Conservation (phyloP, 2,329 filamentous ascomycete species). For the Xylariomycetidae sp. region DNA sequence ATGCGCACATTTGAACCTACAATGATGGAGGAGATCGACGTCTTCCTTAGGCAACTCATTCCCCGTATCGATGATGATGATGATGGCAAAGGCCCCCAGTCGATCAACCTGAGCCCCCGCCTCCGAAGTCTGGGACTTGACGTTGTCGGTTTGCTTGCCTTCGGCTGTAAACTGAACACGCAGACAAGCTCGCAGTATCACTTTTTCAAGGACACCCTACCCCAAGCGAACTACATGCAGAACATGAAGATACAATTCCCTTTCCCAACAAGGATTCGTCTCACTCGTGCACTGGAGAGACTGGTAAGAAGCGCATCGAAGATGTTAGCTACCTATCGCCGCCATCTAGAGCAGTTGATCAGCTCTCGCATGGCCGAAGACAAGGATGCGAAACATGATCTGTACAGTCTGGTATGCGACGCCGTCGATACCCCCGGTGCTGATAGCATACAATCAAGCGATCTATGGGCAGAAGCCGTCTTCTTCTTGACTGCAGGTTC, state of each 20-base stretch:
- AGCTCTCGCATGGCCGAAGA: conserved; percentile 1
- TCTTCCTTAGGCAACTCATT: background rate
- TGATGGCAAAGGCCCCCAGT: too few species aligned
- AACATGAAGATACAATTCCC: conserved; percentile 8
- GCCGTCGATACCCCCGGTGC: conserved; percentile 2
- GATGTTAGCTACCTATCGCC: conserved; percentile 1
- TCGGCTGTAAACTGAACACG: conserved; percentile 1
- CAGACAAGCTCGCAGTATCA: conserved; percentile 4
- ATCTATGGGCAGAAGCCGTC: conserved; percentile 14
- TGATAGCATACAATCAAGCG: conserved; percentile 3
- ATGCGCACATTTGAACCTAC: conserved; percentile 2
- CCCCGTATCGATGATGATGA: too few species aligned
- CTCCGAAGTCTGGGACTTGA: background rate
- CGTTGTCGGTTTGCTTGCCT: conserved; percentile 2
- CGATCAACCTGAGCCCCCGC: conserved; percentile 2
- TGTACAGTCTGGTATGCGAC: conserved; percentile 43
- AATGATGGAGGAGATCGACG: background rate
- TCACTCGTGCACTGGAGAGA: conserved; percentile 1
- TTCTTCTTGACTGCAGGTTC: conserved; percentile 12
- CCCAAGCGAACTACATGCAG: conserved; percentile 2
- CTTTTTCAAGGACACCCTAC: conserved; percentile 2
- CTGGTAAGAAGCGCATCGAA: background rate
- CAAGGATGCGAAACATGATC: conserved; percentile 32
- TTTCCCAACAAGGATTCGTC: conserved; percentile 1
- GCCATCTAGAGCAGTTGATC: conserved; percentile 8